These are phyloP conservation scores for Microdochium paspali DNA, from an alignment of 2,329 filamentous ascomycete species.

Conservation along the genomic window DNA sequence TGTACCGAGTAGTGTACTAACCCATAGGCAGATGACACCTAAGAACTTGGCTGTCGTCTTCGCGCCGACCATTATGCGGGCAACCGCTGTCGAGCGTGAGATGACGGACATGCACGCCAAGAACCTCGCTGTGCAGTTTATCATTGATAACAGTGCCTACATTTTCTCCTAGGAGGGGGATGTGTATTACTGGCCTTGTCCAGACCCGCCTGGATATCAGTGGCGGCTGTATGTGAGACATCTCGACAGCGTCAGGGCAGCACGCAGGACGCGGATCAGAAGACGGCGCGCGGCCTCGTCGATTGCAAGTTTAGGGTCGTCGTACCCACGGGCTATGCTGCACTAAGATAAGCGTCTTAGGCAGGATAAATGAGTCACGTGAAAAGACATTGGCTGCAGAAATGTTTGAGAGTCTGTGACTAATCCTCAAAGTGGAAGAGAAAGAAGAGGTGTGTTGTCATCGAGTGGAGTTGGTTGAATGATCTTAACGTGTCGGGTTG, in stretches of 20 bases:
- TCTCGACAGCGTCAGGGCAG: background rate
- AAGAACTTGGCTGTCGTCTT: constrained; percentile 96
- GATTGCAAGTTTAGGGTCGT: background rate
- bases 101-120: constrained; percentile 95
- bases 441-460: too few species aligned
- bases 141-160: constrained; percentile 80
- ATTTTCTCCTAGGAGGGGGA: constrained; percentile 53
- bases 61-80: constrained; percentile 93
- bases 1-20: background rate
- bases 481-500: too few species aligned
- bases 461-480: too few species aligned
- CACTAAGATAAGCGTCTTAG: background rate
- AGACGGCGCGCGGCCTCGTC: background rate
- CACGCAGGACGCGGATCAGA: background rate
- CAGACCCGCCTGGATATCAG: background rate
- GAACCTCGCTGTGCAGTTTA: constrained; percentile 83
- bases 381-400: too few species aligned
- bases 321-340: background rate
- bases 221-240: background rate
- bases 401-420: too few species aligned
- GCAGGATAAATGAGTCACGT: too few species aligned
- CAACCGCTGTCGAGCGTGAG: constrained; percentile 79
- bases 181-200: background rate
- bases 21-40: constrained; percentile 67
- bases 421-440: too few species aligned